Percentiles rank a stretch among this genome's conserved stretches.
Evolutionary conservation across 208 protist genomes (phyloP).

Genomic region (Strigomonas galati): DNA sequence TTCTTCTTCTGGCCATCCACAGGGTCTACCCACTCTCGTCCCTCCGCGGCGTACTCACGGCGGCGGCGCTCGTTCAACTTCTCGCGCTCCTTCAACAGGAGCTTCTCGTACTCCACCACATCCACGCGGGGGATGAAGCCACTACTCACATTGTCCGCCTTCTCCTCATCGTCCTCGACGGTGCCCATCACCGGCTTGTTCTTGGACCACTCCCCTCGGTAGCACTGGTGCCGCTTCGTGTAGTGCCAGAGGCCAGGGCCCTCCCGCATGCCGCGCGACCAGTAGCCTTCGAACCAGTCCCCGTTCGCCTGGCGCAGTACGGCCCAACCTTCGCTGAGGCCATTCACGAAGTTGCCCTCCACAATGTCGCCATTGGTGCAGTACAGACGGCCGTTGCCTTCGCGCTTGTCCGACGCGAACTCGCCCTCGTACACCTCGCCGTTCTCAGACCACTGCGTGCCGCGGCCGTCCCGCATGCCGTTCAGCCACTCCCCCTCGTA

Average conservation of each 20-base stretch:
- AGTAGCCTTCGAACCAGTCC: conserved; percentile 90
- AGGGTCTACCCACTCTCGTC: conserved; percentile 51
- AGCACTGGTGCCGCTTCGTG: conserved; percentile 57
- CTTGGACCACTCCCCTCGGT: conserved; percentile 83
- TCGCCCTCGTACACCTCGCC: conserved; percentile 89
- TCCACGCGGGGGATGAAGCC: conserved; percentile 79
- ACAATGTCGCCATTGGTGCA: conserved; percentile 77
- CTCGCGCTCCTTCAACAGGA: conserved; percentile 62
- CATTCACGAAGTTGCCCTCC: conserved; percentile 72
- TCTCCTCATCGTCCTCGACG: conserved; percentile 72
- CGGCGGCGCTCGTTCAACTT: conserved; percentile 59
- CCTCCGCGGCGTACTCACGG: conserved; percentile 42
- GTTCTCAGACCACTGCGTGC: conserved; percentile 74
- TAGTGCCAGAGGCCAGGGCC: conserved; percentile 87
- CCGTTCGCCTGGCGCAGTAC: conserved; percentile 55
- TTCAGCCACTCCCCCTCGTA: conserved; percentile 86
- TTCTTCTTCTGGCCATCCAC: too few species aligned
- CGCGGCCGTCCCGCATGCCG: conserved; percentile 76
- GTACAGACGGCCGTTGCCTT: conserved; percentile 78
- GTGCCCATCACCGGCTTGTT: conserved; percentile 72
- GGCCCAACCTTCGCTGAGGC: conserved; percentile 71
- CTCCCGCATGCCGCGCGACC: conserved; percentile 73
- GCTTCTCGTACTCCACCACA: conserved; percentile 52
- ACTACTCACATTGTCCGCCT: conserved; percentile 42
- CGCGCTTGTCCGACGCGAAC: conserved; percentile 60